Evolutionary conservation across 306 rosid species (phyloP), one percentile per base, ranked within the genome.

Genomic region (Clitoria ternatea): DNA sequence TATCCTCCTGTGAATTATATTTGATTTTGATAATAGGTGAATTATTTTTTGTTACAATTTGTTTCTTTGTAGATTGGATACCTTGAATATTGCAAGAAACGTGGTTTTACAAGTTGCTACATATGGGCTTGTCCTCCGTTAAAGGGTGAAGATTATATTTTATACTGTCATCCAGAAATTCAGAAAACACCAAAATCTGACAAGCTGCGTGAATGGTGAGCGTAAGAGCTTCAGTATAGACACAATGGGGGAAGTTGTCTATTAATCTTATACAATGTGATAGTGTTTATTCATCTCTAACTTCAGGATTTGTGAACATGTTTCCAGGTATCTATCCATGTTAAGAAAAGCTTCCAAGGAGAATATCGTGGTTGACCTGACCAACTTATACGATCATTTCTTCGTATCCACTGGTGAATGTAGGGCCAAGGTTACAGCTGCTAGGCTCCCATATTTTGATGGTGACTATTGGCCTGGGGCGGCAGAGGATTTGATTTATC

Each of bases 391-490:
- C 1, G 99, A 95, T 72, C 99, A 95, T 85, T 95, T 95, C 89
- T 95, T 95, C 64, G 87, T 88, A 60, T 81, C 87, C 66, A 83
- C 83, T 61, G 91, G 92, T 63, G 99, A 95, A 85, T 73, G 91
- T 80, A 91, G 77, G 61, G 90, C 97, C 30, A 91, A 89, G 86
- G 97, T 95, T 35, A 95, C 99, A 13, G 99, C 97, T 14, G 86
- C 99, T 45, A 89, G 99, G 74, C 85, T 95, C 57, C 99, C 99
- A 44, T 95, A 95, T 81, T 95, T 95, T 82, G 99, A 95, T 73
- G 99, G 99, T 64, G 99, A 95, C 62, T 95, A 95, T 77, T 95
- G 97, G 99, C 97, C 99, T 22, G 97, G 99, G 71, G 97, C 99
- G 68, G 99, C 99, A 0, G 97, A 95, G 87, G 97, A 95, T 85